Base-by-base conservation (phyloP, 108 stramenopile species). In the Asterionellopsis glacialis region DNA sequence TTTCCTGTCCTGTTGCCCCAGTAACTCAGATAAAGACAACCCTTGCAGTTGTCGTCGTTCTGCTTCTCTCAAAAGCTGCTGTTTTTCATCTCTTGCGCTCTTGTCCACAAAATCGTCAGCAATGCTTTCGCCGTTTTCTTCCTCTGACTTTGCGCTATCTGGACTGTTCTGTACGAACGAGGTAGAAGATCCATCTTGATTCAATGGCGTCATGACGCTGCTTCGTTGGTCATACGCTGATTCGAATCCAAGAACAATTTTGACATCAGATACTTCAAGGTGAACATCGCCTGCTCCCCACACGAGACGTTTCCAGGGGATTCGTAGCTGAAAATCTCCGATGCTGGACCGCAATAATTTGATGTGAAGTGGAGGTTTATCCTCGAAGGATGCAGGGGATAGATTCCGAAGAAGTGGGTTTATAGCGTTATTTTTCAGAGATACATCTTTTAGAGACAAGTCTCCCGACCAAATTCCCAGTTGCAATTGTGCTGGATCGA, bases 391-490 rank as follows among this genome's bases (percentile, higher is more conserved):
- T 11, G 9, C 18, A 33, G 55, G 1, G 12, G 51, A 57, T 47
- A 57, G 23, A 51, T 73, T 77, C 7, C 33, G 33, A 16, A 82
- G 22, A 9, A 74, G 63, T n/a, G 72, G 73, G 41, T 77, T 41
- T 21, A 77, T 59, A 0, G 81, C 56, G 33, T 70, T 69, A 26
- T 62, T 23, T 55, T 53, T 63, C 11, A 82, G 54, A 50, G 64
- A 55, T 21, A 82, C 70, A 64, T 82, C 68, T 21, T 55, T 70
- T 28, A 82, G 38, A 10, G 42, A 44, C 33, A 82, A 27, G 28
- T 82, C 68, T 15, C 81, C 81, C 0, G 66, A 68, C 81, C 81
- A 82, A 41, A 82, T 72, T 49, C 81, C 81, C 21, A 82, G 52
- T 56, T 71, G 43, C 15, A 82, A 64, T 58, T 74, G 72, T 22